A percentile compares a stretch with the other conserved stretches of the same genome.
phyloP scores from a whole-genome alignment of 352 stramenopile genomes.

The Globisporangium canariense region DNA sequence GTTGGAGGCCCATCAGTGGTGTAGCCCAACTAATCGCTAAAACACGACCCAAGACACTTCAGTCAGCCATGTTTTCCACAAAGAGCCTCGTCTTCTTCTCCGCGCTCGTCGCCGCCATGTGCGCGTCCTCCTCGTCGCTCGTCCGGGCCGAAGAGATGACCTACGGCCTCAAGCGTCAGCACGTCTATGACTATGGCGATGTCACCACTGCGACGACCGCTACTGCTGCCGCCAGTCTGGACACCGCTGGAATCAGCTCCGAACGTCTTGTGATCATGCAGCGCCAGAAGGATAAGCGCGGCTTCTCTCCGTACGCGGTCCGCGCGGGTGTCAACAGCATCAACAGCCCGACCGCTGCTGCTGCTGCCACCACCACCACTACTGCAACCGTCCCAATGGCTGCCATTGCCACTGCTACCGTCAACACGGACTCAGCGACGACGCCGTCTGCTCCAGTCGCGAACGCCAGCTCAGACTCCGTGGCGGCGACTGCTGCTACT shows the following conservation, averaged over 20 bases:
- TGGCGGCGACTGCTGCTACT: neutral
- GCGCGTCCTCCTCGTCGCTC: no score
- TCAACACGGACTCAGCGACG: neutral
- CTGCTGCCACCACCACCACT: neutral
- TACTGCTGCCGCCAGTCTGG: neutral
- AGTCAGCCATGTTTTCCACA: no score
- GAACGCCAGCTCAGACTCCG: neutral
- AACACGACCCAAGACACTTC: no score
- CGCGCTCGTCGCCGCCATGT: no score
- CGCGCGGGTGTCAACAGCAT: slow-evolving; percentile 5
- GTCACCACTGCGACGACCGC: no score
- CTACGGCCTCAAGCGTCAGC: no score
- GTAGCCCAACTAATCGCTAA: no score
- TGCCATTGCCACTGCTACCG: neutral
- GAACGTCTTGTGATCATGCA: neutral
- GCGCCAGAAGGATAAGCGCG: neutral
- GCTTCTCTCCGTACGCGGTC: neutral
- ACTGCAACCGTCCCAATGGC: neutral
- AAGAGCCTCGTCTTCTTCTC: no score
- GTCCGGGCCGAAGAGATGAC: no score
- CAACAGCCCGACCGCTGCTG: neutral
- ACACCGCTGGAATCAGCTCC: neutral
- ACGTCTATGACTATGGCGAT: no score
- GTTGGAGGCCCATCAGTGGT: no score
- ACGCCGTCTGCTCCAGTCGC: neutral